Evolutionary conservation across 2,329 filamentous ascomycete species (phyloP), one percentile per base, ranked within the genome.

Genomic region (Aspergillus ruber): DNA sequence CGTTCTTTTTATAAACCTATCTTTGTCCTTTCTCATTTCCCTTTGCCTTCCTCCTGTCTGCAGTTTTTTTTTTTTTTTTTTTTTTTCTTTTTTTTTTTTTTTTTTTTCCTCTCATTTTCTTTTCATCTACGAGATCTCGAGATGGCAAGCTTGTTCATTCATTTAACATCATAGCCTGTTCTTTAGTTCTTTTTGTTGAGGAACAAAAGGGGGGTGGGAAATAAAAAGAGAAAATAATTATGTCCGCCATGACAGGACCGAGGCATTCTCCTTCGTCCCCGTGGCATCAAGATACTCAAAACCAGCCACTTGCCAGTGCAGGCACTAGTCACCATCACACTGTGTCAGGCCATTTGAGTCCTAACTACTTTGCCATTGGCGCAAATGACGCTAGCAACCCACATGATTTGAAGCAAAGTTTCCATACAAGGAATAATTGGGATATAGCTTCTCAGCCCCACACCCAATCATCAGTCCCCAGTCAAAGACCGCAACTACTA

Each of bases 291-390:
- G 58, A 55, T 44, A 47, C 58, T 17, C 56, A 59, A 43, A 52
- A 46, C 35, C 48, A 52, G 43, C 52, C 56, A 36, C 50, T 52
- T 38, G 51, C 58, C 42, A 45, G 48, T 17, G 43, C 48, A 54
- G 56, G 52, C 48, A 57, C 43, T 33, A 56, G 49, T 56, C 36
- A 54, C 5, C 48, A 57, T 20, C 54, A 12, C 47, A 52, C 33
- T 29, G 49, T 29, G 17, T 29, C 55, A 8, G 63, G 64, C 20
- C 50, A 49, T 17, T 66, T 77, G 20, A 91, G 88, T 63, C 88
- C 89, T 10, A 94, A 90, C 65, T 95, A 95, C 68, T 95, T 95
- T 65, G 87, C 86, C 47, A 80, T 94, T 50, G 74, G 83, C 25
- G 72, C 88, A 52, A 83, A 89, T 39, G 61, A 56, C 49, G 66